phyloP scores from a whole-genome alignment of 139 green algal genomes.

The Chlamydomonas incerta region DNA sequence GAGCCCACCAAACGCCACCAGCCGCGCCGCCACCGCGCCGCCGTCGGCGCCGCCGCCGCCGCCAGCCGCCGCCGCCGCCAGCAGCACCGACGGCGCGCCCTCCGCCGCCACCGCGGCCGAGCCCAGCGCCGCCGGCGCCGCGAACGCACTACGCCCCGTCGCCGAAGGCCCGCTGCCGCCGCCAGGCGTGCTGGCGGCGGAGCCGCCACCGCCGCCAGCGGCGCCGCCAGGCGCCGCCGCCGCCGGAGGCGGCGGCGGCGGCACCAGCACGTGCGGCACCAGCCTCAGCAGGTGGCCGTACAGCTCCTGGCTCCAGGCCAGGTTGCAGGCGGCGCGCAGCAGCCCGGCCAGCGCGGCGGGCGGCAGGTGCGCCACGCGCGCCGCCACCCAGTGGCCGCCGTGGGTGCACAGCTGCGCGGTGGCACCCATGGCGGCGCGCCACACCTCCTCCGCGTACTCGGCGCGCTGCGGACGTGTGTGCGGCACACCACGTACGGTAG shows the following conservation, averaged over 20 bases:
- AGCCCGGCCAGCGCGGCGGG: constrained; percentile 62
- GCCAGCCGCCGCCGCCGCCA: background rate
- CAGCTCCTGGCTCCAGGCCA: constrained; percentile 52
- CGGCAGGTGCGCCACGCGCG: constrained; percentile 59
- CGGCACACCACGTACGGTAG: too few species aligned
- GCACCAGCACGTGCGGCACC: constrained; percentile 56
- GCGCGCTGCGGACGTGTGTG: too few species aligned
- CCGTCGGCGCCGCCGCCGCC: too few species aligned
- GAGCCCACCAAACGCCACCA: constrained; percentile 44
- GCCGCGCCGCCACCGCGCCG: background rate
- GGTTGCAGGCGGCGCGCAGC: constrained; percentile 56
- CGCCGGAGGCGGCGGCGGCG: background rate
- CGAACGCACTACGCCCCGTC: background rate
- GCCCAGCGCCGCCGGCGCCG: background rate
- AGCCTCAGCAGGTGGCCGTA: constrained; percentile 56
- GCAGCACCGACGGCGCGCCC: too few species aligned
- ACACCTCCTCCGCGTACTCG: constrained; percentile 65
- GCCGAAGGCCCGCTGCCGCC: too few species aligned
- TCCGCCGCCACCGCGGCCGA: background rate
- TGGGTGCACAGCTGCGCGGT: constrained; percentile 69
- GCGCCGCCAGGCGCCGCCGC: background rate
- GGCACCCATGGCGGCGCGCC: constrained; percentile 72
- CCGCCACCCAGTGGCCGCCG: constrained; percentile 62
- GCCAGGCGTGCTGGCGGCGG: background rate
- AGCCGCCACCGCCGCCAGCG: background rate